Evolutionary conservation across 1,139 yeast genomes (phyloP), one percentile per base, ranked within the genome.

Genomic region (Candida dubliniensis): DNA sequence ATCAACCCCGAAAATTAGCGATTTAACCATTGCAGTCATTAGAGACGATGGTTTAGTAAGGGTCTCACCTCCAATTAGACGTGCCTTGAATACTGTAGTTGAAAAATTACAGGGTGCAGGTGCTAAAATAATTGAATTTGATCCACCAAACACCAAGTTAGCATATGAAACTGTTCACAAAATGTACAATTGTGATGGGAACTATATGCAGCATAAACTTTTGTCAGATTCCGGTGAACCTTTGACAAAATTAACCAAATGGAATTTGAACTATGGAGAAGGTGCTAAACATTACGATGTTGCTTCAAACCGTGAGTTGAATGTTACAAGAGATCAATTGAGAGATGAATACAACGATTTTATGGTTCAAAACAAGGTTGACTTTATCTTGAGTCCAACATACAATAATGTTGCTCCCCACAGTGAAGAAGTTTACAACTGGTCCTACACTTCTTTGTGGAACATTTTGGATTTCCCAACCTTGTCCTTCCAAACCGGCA

Each of bases 361-460:
- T 57, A 69, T 82, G 57, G 68, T 77, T 47, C 63, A 74, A 13
- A 73, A 82, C 52, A 77, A 79, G 38, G 76, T 86, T 40, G 95
- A 87, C 57, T 80, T 83, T 55, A 73, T 87, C 45, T 65, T 87
- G 40, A 72, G 84, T 42, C 95, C 95, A 38, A 74, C 82, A 5
- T 82, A 83, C 58, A 79, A 78, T 47, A 86, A 86, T 47, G 86
- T 83, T 43, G 90, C 95, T 5, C 89, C 91, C 15, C 77, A 74
- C 41, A 80, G 83, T 13, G 82, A 79, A 38, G 76, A 78, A 43
- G 77, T 85, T 10, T 78, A 76, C 58, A 83, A 84, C 63, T 85
- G 95, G 93, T 84, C 88, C 3, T 85, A 84, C 66, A 84, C 90
- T 10, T 64, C 87, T 0, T 74, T 84, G 52, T 85, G 81, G 73